Evolutionary conservation across 2,329 filamentous ascomycete genomes (phyloP), one percentile per base, ranked within the genome.

Genomic region (Paramyrothecium roridum): DNA sequence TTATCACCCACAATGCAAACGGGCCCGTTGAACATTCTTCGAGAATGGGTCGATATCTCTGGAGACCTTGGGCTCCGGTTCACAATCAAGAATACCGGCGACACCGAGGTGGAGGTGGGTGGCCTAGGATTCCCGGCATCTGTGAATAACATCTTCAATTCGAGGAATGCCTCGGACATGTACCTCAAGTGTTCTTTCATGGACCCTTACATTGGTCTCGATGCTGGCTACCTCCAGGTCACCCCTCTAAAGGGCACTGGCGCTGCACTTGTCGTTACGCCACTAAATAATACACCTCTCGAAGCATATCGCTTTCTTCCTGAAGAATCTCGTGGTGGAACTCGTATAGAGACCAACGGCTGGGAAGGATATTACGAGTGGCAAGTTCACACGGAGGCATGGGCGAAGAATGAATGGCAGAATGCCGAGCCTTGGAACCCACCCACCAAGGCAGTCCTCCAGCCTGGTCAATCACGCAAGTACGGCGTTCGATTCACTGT

Each of bases 341-440:
- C 74, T 0, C 62, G 58, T 8, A 84, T 84, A 61, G 73, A 70
- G 7, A 80, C 76, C 48, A 82, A 85, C 59, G 80, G 77, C 0
- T 86, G 81, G 56, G 83, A 86, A 60, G 83, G 82, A 0, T 77
- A 81, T 57, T 86, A 86, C 56, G 81, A 84, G 59, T 86, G 82
- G 82, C 79, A 84, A 59, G 74, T 80, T 0, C 72, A 81, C 52
- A 79, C 74, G 13, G 73, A 76, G 54, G 82, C 82, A 0, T 85
- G 76, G 68, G 79, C 80, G 0, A 78, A 84, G 57, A 77, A 76
- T 0, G 81, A 86, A 60, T 86, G 83, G 83, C 73, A 70, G 1
- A 62, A 55, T 1, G 70, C 66, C 0, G 63, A 71, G 2, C 82
- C 82, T 0, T 86, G 83, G 84, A 86, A 86, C 59, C 45, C 66